A percentile compares a stretch with the other conserved stretches of the same genome.
Conservation (phyloP, 2,329 filamentous ascomycete genomes). For the Pestalotiopsis sp. region DNA sequence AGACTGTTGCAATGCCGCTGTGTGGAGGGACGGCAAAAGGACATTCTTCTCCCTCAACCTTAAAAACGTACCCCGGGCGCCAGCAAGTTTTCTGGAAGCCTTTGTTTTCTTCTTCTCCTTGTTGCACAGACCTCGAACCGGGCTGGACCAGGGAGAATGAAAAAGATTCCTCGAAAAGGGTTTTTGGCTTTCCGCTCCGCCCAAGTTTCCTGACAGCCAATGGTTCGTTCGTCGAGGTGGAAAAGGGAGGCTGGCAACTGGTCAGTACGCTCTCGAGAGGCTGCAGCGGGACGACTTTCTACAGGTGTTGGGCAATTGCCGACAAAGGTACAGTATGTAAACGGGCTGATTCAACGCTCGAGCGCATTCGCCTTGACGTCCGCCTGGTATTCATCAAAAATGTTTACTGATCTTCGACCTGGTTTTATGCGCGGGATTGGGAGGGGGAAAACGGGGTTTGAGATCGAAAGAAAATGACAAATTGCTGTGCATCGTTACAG, state of each 20-base stretch:
- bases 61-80: background rate
- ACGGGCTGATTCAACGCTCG: no score
- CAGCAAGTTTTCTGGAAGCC: background rate
- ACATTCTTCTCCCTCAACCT: background rate
- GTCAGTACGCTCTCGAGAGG: background rate
- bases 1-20: background rate
- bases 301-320: background rate
- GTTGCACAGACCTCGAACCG: no score
- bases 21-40: background rate
- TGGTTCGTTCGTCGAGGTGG: background rate
- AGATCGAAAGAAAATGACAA: no score
- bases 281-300: background rate
- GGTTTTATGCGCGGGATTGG: no score
- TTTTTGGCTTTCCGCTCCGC: background rate
- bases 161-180: background rate
- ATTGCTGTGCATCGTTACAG: no score
- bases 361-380: no score
- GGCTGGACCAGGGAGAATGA: background rate
- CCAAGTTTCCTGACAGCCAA: background rate
- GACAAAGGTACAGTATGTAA: background rate
- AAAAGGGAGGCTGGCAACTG: background rate
- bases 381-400: no score
- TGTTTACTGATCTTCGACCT: no score
- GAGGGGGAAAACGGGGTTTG: no score
- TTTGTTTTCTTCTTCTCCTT: background rate